Evolutionary conservation across 2,329 filamentous ascomycete species (phyloP).

Genomic region (Fusarium coffeatum): DNA sequence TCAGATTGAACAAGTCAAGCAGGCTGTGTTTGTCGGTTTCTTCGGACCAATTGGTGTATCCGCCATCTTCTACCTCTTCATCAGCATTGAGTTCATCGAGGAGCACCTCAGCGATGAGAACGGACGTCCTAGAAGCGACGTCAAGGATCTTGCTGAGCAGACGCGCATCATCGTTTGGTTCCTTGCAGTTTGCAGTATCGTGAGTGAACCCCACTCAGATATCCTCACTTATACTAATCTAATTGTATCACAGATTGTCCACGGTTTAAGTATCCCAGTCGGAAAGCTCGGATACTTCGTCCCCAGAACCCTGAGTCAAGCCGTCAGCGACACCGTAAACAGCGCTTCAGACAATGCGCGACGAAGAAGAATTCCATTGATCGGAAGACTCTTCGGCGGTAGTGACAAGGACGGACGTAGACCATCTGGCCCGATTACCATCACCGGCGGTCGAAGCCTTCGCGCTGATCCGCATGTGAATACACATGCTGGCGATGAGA

Average conservation of each 20-base stretch:
- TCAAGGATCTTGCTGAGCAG: constrained; percentile 71
- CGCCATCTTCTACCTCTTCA: constrained; percentile 89
- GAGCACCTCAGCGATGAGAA: constrained; percentile 63
- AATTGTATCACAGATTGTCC: constrained; percentile 64
- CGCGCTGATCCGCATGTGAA: background rate
- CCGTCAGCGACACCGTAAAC: constrained; percentile 44
- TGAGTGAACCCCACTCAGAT: constrained; percentile 58
- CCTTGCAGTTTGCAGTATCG: constrained; percentile 82
- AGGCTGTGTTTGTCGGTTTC: constrained; percentile 89
- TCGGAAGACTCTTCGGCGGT: constrained; percentile 24
- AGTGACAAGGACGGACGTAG: background rate
- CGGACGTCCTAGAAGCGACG: constrained; percentile 50
- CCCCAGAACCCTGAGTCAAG: constrained; percentile 67
- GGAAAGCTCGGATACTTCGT: constrained; percentile 74
- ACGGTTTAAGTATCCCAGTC: constrained; percentile 84
- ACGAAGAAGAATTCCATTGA: constrained; percentile 33
- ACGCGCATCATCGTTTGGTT: constrained; percentile 87
- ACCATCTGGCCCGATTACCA: constrained; percentile 16
- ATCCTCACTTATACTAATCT: background rate
- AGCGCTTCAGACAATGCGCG: constrained; percentile 14
- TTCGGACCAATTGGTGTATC: constrained; percentile 94
- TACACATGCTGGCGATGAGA: background rate
- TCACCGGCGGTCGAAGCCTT: constrained; percentile 27
- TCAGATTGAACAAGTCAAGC: constrained; percentile 78
- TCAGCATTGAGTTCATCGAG: constrained; percentile 79